Percentiles rank a stretch among this genome's conserved stretches.
Conservation (phyloP, 441 rosid genomes). For the Gossypium gossypioides region DNA sequence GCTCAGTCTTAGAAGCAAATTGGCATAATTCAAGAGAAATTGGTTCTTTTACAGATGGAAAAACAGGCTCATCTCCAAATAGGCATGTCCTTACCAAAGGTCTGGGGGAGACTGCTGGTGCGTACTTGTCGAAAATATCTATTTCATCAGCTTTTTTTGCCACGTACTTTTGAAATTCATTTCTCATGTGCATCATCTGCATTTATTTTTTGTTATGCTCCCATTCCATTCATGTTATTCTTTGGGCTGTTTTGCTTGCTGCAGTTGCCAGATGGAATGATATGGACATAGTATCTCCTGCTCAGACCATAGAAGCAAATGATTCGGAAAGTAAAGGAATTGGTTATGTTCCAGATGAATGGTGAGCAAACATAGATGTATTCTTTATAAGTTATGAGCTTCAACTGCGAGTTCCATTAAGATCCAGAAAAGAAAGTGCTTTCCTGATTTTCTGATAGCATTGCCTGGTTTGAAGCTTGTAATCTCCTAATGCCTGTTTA, state of each 20-base stretch:
- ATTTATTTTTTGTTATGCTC: neutral
- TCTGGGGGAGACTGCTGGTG: neutral
- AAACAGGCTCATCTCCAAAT: conserved; percentile 26
- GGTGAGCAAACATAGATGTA: conserved; percentile 40
- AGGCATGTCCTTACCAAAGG: conserved; percentile 11
- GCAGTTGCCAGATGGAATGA: conserved; percentile 83
- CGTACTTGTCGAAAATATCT: neutral
- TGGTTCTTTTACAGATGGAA: conserved; percentile 26
- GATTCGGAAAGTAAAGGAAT: conserved; percentile 25
- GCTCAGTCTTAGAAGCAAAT: conserved; percentile 23
- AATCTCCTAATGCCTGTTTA: neutral
- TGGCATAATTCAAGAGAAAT: conserved; percentile 22
- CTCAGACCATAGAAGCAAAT: conserved; percentile 26
- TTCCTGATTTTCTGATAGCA: neutral
- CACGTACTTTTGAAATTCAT: neutral
- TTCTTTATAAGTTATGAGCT: neutral
- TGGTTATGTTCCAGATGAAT: conserved; percentile 76
- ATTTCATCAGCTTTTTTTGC: neutral
- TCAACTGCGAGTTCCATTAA: neutral
- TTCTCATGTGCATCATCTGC: neutral
- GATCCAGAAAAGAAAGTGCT: neutral
- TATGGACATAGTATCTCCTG: conserved; percentile 25
- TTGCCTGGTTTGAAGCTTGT: neutral
- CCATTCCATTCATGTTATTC: neutral
- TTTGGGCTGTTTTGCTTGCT: conserved; percentile 17